Conservation (phyloP, 257 asterid genomes). For the Nicotiana tabacum region DNA sequence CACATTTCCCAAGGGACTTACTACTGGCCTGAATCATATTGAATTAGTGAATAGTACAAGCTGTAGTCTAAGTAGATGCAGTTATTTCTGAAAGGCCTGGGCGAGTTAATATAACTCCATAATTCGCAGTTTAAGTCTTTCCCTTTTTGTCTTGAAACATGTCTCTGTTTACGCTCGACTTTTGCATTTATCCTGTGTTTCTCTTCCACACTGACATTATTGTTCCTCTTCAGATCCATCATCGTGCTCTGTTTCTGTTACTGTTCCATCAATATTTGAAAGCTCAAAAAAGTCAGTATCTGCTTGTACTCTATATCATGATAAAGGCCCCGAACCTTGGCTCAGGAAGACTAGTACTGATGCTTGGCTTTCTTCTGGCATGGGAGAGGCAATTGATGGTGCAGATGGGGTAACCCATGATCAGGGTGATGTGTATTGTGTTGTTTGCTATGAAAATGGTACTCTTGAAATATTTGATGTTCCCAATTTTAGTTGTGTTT, state of each 20-base stretch:
- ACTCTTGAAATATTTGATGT: constrained; percentile 84
- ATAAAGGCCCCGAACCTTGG: constrained; percentile 94
- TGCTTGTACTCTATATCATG: constrained; percentile 91
- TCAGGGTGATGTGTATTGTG: constrained; percentile 88
- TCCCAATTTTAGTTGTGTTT: constrained; percentile 74
- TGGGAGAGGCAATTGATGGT: constrained; percentile 85
- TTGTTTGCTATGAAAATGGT: constrained; percentile 75
- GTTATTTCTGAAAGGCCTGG: neutral
- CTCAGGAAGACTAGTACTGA: constrained; percentile 93
- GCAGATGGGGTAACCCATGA: constrained; percentile 79
- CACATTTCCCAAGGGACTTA: neutral
- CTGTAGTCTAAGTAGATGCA: neutral
- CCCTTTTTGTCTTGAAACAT: neutral
- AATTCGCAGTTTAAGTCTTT: neutral
- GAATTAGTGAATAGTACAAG: neutral
- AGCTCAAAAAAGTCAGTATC: constrained; percentile 54
- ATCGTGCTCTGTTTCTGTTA: constrained; percentile 68
- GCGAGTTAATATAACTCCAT: neutral
- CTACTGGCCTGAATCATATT: neutral
- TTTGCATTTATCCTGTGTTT: constrained; percentile 2
- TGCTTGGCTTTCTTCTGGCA: constrained; percentile 98
- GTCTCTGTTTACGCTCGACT: neutral
- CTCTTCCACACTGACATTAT: neutral
- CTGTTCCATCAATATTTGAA: constrained; percentile 60
- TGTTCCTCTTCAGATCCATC: constrained; percentile 60